Conservation (phyloP, 139 green algal species). For the Closterium sp. region DNA sequence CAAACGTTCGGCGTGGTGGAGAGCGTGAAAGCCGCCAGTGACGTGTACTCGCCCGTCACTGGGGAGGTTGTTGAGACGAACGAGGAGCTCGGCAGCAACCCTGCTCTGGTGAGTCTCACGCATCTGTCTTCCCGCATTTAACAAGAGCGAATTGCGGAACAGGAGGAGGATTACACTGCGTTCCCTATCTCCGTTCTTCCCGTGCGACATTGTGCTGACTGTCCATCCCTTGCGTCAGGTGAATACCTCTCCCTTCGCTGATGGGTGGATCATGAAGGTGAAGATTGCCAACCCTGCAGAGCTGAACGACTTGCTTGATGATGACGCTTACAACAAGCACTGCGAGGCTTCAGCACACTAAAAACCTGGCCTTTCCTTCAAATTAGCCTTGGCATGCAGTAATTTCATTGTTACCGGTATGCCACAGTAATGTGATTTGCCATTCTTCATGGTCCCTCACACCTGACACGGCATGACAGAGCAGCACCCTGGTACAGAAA, state of each 20-base stretch:
- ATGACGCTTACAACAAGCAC: slow-evolving; percentile 68
- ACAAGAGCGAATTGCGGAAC: too few species aligned
- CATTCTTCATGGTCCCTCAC: too few species aligned
- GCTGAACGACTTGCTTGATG: slow-evolving; percentile 74
- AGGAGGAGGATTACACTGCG: too few species aligned
- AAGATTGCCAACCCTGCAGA: slow-evolving; percentile 81
- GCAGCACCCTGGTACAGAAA: too few species aligned
- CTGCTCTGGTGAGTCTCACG: not conserved
- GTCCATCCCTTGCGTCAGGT: slow-evolving; percentile 59
- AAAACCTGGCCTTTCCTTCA: not conserved
- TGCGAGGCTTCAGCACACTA: slow-evolving; percentile 11
- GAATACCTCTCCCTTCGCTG: slow-evolving; percentile 79
- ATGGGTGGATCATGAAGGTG: slow-evolving; percentile 96
- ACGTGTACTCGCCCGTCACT: slow-evolving; percentile 88
- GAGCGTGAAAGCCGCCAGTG: slow-evolving; percentile 96
- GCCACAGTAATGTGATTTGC: too few species aligned
- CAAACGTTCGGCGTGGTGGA: slow-evolving; percentile 95
- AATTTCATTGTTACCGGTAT: too few species aligned
- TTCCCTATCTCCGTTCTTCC: not conserved
- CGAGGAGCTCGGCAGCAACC: slow-evolving; percentile 1
- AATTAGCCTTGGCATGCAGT: too few species aligned
- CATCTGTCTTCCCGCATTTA: too few species aligned
- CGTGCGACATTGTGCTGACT: not conserved
- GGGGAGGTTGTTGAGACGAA: slow-evolving; percentile 91
- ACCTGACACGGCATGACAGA: too few species aligned